Evolutionary conservation across 768 basidiomycete genomes (phyloP).

Genomic region (Collybiopsis luxurians): DNA sequence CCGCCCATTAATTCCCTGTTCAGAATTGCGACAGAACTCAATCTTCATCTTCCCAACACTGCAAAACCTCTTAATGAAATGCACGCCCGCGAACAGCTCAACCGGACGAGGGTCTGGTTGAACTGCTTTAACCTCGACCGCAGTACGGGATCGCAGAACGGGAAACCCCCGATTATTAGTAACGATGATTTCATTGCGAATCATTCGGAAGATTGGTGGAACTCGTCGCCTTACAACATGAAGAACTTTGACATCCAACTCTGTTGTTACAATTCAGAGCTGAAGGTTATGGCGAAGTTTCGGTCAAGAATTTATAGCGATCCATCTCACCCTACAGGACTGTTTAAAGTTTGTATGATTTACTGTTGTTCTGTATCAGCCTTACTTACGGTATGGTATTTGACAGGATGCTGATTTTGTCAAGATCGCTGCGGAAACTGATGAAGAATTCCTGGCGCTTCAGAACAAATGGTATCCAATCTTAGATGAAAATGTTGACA

Average conservation of each 20-base stretch:
- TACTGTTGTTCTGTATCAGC: not conserved
- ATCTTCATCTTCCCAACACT: slow-evolving; percentile 75
- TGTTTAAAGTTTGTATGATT: slow-evolving; percentile 60
- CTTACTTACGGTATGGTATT: not conserved
- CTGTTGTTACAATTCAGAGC: slow-evolving; percentile 73
- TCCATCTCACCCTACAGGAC: slow-evolving; percentile 67
- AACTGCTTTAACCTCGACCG: slow-evolving; percentile 91
- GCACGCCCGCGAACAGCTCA: slow-evolving; percentile 83
- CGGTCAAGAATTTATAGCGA: slow-evolving; percentile 66
- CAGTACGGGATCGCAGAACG: slow-evolving; percentile 85
- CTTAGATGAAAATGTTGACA: slow-evolving; percentile 45
- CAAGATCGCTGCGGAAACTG: slow-evolving; percentile 58
- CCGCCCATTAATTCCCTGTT: slow-evolving; percentile 8
- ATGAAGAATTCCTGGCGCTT: slow-evolving; percentile 63
- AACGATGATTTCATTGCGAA: slow-evolving; percentile 75
- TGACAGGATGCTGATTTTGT: slow-evolving; percentile 64
- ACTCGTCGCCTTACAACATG: slow-evolving; percentile 63
- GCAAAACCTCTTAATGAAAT: slow-evolving; percentile 76
- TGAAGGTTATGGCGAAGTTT: slow-evolving; percentile 63
- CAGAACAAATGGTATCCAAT: slow-evolving; percentile 54
- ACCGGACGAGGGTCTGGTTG: slow-evolving; percentile 87
- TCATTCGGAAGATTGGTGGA: slow-evolving; percentile 72
- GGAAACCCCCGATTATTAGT: slow-evolving; percentile 78
- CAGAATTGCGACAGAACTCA: slow-evolving; percentile 87
- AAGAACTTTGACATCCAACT: slow-evolving; percentile 77